Evolutionary conservation across 2,329 filamentous ascomycete genomes (phyloP), one percentile per base, ranked within the genome.

Genomic region (Penicillium carneum): DNA sequence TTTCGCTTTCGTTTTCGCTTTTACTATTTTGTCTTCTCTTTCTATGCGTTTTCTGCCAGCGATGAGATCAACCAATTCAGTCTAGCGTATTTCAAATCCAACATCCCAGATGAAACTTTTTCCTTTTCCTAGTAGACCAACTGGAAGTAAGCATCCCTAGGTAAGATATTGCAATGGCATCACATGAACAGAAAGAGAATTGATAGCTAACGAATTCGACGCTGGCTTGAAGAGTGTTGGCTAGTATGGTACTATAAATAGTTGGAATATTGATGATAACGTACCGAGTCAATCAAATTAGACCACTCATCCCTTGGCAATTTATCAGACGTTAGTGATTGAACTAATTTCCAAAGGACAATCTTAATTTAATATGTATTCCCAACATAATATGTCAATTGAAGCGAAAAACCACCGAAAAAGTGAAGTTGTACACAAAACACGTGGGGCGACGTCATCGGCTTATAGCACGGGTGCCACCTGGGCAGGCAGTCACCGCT

Each of bases 391-490:
- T 6, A 43, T 14, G 20, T 23, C 41, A 26, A 43, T 4, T 26
- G 41, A 43, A 23, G 20, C 20, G 43, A 29, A 46, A 38, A 16
- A 38, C 6, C 14, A 34, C 33, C 33, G 11, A 38, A 38, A 38
- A 46, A n/a, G 43, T n/a, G 26, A 46, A 29, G 50, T 52, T 31
- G 50, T 52, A 33, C 12, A 33, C 11, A 31, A 53, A 65, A 69
- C 74, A 76, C 73, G 74, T 76, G 74, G 70, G 51, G 46, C 72
- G 73, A 76, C 74, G 74, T 76, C 74, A 76, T 76, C 68, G 68
- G 69, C 55, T 67, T 58, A 61, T 54, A 50, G 16, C 57, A 55
- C 48, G 60, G 59, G 48, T 36, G 33, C 4, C 46, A 26, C 23
- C 23, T 26, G 23, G 23, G 23, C 23, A 18, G 42, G 8, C 47